A percentile compares a stretch with the other conserved stretches of the same genome.
Evolutionary conservation across 768 basidiomycete species (phyloP).

Genomic region (Kwoniella newhampshirensis): DNA sequence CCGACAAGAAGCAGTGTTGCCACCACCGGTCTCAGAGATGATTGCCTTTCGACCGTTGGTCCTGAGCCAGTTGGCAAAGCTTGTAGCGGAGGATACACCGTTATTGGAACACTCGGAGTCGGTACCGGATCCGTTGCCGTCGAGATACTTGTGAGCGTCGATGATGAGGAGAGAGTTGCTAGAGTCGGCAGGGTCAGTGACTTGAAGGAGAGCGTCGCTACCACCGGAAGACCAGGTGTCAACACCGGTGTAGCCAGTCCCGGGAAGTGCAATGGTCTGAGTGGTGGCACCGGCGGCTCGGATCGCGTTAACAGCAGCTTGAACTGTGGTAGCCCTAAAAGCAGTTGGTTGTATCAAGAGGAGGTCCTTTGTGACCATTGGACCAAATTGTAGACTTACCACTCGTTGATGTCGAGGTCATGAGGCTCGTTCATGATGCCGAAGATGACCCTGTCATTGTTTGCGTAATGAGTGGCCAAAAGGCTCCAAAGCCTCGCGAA

Average conservation of each 20-base stretch:
- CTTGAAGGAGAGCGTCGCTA: slow-evolving; percentile 59
- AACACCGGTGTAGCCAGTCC: slow-evolving; percentile 61
- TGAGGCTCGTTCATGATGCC: slow-evolving; percentile 67
- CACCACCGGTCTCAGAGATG: slow-evolving; percentile 65
- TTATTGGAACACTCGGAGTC: slow-evolving; percentile 60
- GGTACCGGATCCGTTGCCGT: slow-evolving; percentile 59
- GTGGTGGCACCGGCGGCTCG: slow-evolving; percentile 61
- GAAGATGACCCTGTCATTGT: slow-evolving; percentile 57
- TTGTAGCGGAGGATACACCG: slow-evolving; percentile 57
- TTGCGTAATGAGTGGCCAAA: slow-evolving; percentile 60
- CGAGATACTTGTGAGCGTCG: slow-evolving; percentile 67
- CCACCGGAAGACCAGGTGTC: slow-evolving; percentile 59
- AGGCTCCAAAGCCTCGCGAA: slow-evolving; percentile 62
- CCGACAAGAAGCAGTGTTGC: slow-evolving; percentile 59
- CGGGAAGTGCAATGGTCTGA: slow-evolving; percentile 64
- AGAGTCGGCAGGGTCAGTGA: slow-evolving; percentile 56
- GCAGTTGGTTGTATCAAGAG: too few species aligned
- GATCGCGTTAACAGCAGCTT: slow-evolving; percentile 66
- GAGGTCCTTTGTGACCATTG: too few species aligned
- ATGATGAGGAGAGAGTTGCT: slow-evolving; percentile 57
- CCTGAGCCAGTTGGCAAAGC: slow-evolving; percentile 57
- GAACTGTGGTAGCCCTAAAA: slow-evolving; percentile 60
- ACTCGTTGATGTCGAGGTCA: slow-evolving; percentile 55
- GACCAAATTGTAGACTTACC: slow-evolving; percentile 40
- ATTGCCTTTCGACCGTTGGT: slow-evolving; percentile 60